A percentile compares a stretch with the other conserved stretches of the same genome.
Conservation (phyloP, 768 basidiomycete species). For the Tremella mesenterica region DNA sequence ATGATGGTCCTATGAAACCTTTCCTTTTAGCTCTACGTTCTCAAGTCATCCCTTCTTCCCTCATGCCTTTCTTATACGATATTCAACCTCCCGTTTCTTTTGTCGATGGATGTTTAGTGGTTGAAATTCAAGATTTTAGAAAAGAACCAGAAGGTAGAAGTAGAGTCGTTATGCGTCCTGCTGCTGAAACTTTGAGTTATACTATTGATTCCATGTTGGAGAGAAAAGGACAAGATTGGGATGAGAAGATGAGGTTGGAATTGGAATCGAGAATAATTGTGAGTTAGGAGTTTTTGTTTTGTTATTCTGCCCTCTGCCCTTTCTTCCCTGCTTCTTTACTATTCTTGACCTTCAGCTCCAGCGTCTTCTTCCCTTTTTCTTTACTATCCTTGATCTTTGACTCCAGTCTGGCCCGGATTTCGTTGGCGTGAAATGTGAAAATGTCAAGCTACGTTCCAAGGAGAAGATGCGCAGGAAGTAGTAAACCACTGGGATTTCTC, state of each 20-base stretch:
- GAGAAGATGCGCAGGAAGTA: too few species aligned
- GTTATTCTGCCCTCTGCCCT: background rate
- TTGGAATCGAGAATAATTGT: slow-evolving; percentile 46
- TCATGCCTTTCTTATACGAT: slow-evolving; percentile 44
- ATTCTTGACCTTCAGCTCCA: too few species aligned
- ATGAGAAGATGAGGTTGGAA: slow-evolving; percentile 43
- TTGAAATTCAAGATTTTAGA: slow-evolving; percentile 48
- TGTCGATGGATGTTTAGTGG: slow-evolving; percentile 45
- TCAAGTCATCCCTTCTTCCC: slow-evolving; percentile 44
- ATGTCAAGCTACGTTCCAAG: too few species aligned
- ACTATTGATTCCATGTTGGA: slow-evolving; percentile 34
- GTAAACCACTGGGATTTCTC: too few species aligned
- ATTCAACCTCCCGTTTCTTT: slow-evolving; percentile 22
- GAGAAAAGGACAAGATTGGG: slow-evolving; percentile 33
- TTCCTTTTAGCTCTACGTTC: slow-evolving; percentile 47
- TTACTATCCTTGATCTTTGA: too few species aligned
- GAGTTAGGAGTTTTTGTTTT: slow-evolving; percentile 12
- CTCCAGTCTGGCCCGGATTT: too few species aligned
- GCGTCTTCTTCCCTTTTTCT: too few species aligned
- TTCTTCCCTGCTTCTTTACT: background rate
- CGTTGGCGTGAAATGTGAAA: too few species aligned
- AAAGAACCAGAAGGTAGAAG: slow-evolving; percentile 13
- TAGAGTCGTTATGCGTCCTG: slow-evolving; percentile 34
- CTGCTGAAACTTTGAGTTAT: slow-evolving; percentile 29
- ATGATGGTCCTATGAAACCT: slow-evolving; percentile 47